Percentiles rank a stretch among this genome's conserved stretches.
phyloP scores from a whole-genome alignment of 2,329 filamentous ascomycete genomes.

The Septoria petroselini region DNA sequence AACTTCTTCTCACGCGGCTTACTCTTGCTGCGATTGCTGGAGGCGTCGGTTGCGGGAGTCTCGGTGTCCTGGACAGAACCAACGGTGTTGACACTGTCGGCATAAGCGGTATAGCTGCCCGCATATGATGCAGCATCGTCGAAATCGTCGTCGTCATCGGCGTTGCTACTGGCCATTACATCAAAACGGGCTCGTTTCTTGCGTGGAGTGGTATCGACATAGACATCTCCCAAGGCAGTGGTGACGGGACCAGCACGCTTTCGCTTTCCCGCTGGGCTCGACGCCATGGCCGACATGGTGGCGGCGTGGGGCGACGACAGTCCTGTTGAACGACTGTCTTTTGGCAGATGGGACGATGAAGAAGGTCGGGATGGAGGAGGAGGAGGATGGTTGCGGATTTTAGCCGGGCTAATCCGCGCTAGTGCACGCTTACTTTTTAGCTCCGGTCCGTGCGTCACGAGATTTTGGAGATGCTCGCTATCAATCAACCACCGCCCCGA shows the following conservation, averaged over 20 bases:
- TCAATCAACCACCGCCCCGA: not conserved
- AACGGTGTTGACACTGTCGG: conserved; percentile 14
- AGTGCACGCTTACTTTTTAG: not conserved
- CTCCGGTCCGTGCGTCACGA: not conserved
- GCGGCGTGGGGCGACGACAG: not conserved
- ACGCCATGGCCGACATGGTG: conserved; percentile 5
- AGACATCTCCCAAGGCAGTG: conserved; percentile 14
- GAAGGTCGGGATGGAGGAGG: too few species aligned
- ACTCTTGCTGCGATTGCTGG: conserved; percentile 24
- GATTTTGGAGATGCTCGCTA: too few species aligned
- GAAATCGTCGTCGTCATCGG: conserved; percentile 7
- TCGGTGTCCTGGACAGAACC: conserved; percentile 21
- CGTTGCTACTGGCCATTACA: conserved; percentile 3
- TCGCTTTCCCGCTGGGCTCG: conserved; percentile 13
- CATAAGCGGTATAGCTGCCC: conserved; percentile 14
- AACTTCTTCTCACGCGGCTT: conserved; percentile 67
- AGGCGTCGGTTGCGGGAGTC: conserved; percentile 25
- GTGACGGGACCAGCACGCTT: conserved; percentile 14
- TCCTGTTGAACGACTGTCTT: not conserved
- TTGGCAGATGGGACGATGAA: too few species aligned
- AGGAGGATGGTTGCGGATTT: not conserved
- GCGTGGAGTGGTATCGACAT: conserved; percentile 17
- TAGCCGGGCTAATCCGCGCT: not conserved
- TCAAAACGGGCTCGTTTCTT: conserved; percentile 16
- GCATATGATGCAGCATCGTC: conserved; percentile 14